These are phyloP conservation scores for Conticribra weissflogii DNA, from an alignment of 108 stramenopile species.

Conservation along the genomic window DNA sequence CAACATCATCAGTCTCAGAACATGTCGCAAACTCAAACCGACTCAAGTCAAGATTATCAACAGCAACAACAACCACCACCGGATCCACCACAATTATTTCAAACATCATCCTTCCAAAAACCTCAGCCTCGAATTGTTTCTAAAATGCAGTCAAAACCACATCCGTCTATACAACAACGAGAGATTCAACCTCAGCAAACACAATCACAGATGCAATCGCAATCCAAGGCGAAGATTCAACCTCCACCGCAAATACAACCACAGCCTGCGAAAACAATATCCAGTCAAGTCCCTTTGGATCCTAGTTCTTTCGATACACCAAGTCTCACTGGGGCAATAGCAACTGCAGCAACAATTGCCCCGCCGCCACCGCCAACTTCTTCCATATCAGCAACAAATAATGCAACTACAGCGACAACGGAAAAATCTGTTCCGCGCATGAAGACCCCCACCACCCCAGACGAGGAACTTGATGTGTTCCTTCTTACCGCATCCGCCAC, in stretches of 20 bases:
- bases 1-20: slow-evolving; percentile 24
- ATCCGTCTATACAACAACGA: neutral
- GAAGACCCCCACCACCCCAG: slow-evolving; percentile 21
- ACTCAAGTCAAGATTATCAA: slow-evolving; percentile 12
- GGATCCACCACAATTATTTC: no score
- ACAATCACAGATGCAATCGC: slow-evolving; percentile 1
- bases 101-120: no score
- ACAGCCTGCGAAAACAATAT: no score
- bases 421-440: neutral
- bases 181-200: neutral
- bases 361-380: neutral
- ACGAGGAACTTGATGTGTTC: slow-evolving; percentile 38
- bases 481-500: neutral
- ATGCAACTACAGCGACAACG: slow-evolving; percentile 10
- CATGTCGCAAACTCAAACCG: slow-evolving; percentile 20
- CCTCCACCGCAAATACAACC: neutral
- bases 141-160: neutral
- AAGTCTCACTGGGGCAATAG: no score
- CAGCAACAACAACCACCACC: no score
- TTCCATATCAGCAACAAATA: neutral
- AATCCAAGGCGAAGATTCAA: neutral
- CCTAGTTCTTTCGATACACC: no score
- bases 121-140: no score
- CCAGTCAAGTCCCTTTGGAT: no score
- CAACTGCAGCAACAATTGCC: neutral